Percentiles rank a stretch among this genome's conserved stretches.
Evolutionary conservation across 495 filamentous ascomycete genomes (phyloP).

Genomic region (Parathielavia appendiculata): DNA sequence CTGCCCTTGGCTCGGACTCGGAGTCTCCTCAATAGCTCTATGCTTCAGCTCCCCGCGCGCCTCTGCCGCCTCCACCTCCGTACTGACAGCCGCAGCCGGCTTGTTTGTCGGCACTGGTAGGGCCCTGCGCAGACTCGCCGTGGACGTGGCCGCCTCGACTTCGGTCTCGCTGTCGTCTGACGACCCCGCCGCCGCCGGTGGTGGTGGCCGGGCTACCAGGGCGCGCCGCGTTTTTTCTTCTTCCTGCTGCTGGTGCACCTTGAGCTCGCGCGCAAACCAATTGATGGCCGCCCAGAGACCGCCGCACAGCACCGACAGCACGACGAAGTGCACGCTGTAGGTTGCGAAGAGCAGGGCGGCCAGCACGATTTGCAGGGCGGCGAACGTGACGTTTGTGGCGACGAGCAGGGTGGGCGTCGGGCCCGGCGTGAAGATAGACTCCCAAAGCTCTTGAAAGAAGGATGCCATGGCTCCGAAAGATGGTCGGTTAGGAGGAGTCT

Average conservation of each 20-base stretch:
- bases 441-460: slow-evolving; percentile 79
- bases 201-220: slow-evolving; percentile 25
- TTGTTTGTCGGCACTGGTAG: slow-evolving; percentile 8
- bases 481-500: background rate
- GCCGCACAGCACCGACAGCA: slow-evolving; percentile 69
- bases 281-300: slow-evolving; percentile 91
- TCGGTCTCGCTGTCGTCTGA: slow-evolving; percentile 49
- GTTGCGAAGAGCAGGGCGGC: slow-evolving; percentile 72
- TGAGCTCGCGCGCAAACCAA: slow-evolving; percentile 88
- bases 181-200: background rate
- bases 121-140: slow-evolving; percentile 23
- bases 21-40: slow-evolving; percentile 23
- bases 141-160: slow-evolving; percentile 37
- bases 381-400: slow-evolving; percentile 88
- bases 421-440: slow-evolving; percentile 86
- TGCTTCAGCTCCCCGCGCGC: slow-evolving; percentile 40
- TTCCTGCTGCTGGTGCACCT: slow-evolving; percentile 58
- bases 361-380: slow-evolving; percentile 73
- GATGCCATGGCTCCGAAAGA: slow-evolving; percentile 59
- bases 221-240: slow-evolving; percentile 50
- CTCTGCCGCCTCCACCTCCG: slow-evolving; percentile 38
- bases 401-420: slow-evolving; percentile 80
- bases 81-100: slow-evolving; percentile 26
- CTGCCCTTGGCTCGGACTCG: slow-evolving; percentile 28
- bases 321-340: slow-evolving; percentile 79